Base-by-base conservation (phyloP, 768 basidiomycete species). In the Fistulinella prunicolor region DNA sequence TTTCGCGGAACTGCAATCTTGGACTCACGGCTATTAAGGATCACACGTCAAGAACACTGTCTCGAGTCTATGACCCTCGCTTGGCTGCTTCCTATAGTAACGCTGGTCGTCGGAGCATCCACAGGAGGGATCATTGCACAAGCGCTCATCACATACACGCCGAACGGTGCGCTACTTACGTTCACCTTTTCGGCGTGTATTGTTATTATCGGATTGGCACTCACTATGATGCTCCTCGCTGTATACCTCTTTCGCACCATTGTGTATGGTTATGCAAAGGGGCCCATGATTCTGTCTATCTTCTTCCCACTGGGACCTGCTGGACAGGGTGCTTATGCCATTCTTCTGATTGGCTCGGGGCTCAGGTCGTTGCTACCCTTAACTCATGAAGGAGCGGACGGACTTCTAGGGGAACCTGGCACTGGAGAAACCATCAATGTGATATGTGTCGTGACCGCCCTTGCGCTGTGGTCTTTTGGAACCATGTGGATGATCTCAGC, bases 61-160 rank as follows among this genome's bases (percentile, higher is more conserved):
- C 57, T 83, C 6, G 69, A 76, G 36, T 60, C 68, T 2, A 77
- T 89, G 76, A 81, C 81, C 0, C 67, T 82, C 20, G 63, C 73
- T 19, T 90, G 88, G 87, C 70, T 90, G 8, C 80, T 91, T 24
- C 89, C 89, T 0, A 78, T 88, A 10, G 83, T 91, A 3, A 80
- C 88, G 0, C 73, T 85, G 14, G 77, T 86, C 37, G 89, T 91
- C 59, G 80, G 78, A 2, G 74, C 85, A 1, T 83, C 89, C 1
- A 72, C 81, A 0, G 88, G 88, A 1, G 83, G 76, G 1, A 64
- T 83, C 35, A 63, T 90, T 20, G 79, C 81, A 0, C 57, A 64
- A 2, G 70, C 80, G 4, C 61, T 91, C 4, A 53, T 71, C 9
- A 49, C 66, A 9, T 70, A 75, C 58, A 77, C 79, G 26, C 60